Conservation (phyloP, 495 filamentous ascomycete genomes). For the Diplogelasinospora grovesii region DNA sequence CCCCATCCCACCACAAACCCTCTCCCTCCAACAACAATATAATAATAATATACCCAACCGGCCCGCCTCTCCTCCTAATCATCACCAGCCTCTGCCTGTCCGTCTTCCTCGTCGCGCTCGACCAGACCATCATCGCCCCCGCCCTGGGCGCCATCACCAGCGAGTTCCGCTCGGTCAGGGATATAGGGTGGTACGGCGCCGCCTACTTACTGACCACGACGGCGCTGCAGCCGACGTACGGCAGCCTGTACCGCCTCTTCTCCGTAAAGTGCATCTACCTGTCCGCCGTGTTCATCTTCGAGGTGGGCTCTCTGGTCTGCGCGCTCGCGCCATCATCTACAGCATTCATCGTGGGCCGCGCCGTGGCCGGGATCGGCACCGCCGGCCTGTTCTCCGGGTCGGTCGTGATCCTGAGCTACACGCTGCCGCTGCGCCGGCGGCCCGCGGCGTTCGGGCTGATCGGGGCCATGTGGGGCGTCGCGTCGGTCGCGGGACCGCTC, state of each 20-base stretch:
- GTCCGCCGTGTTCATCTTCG: constrained; percentile 40
- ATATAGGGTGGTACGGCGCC: constrained; percentile 51
- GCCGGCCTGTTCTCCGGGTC: constrained; percentile 47
- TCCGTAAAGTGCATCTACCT: constrained; percentile 44
- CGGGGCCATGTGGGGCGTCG: constrained; percentile 78
- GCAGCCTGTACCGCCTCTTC: constrained; percentile 50
- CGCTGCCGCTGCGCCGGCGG: constrained; percentile 61
- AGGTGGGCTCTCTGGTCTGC: constrained; percentile 45
- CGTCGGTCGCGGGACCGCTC: constrained; percentile 38
- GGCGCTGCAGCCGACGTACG: constrained; percentile 47
- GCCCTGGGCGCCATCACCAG: constrained; percentile 46
- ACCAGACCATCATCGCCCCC: constrained; percentile 57
- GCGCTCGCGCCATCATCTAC: constrained; percentile 44
- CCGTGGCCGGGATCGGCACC: constrained; percentile 45
- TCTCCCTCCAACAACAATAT: constrained; percentile 14
- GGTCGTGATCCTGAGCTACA: constrained; percentile 60
- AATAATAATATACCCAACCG: constrained; percentile 36
- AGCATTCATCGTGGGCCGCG: constrained; percentile 49
- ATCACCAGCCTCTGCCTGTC: constrained; percentile 44
- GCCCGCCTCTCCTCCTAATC: constrained; percentile 38
- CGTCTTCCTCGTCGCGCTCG: constrained; percentile 58
- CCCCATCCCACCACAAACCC: neutral
- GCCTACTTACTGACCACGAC: constrained; percentile 51
- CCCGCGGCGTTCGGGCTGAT: constrained; percentile 73
- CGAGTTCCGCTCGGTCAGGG: constrained; percentile 34